Evolutionary conservation across 2,329 filamentous ascomycete genomes (phyloP).

Genomic region (Elsinoe arachidis): DNA sequence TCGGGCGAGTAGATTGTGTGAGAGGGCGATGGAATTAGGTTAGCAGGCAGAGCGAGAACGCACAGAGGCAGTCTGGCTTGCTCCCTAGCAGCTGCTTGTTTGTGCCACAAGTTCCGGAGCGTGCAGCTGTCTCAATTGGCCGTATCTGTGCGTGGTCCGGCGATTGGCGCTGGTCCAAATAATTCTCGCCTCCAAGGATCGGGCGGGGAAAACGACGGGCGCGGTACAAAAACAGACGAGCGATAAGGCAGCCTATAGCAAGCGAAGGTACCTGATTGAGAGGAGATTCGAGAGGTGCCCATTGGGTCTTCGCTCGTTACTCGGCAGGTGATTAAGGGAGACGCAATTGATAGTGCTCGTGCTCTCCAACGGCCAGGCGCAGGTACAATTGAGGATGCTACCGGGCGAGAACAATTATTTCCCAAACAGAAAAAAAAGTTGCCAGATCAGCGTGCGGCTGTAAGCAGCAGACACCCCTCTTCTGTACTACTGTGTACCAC

Average conservation of each 20-base stretch:
- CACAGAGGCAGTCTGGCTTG: slow-evolving; percentile 11
- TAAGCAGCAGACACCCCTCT: not conserved
- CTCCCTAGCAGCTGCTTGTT: slow-evolving; percentile 9
- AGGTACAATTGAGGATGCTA: slow-evolving; percentile 9
- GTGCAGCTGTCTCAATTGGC: slow-evolving; percentile 11
- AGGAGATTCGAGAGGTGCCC: slow-evolving; percentile 3
- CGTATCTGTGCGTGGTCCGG: slow-evolving; percentile 11
- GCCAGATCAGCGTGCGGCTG: not conserved
- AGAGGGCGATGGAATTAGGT: slow-evolving; percentile 5
- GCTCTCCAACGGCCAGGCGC: slow-evolving; percentile 11
- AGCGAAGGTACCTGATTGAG: slow-evolving; percentile 6
- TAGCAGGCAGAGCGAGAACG: slow-evolving; percentile 1
- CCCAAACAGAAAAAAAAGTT: not conserved
- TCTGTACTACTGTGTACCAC: not conserved
- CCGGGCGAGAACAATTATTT: not conserved
- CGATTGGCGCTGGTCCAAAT: slow-evolving; percentile 11
- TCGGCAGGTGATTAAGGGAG: slow-evolving; percentile 14
- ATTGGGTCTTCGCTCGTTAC: slow-evolving; percentile 6
- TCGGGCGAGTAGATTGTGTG: slow-evolving; percentile 7
- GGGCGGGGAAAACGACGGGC: slow-evolving; percentile 4
- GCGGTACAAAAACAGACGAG: slow-evolving; percentile 1
- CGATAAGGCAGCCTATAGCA: slow-evolving; percentile 12
- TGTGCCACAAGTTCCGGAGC: slow-evolving; percentile 11
- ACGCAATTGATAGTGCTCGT: not conserved
- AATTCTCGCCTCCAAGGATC: slow-evolving; percentile 8